phyloP scores from a whole-genome alignment of 768 basidiomycete genomes.

The Pulveroboletus sp. region DNA sequence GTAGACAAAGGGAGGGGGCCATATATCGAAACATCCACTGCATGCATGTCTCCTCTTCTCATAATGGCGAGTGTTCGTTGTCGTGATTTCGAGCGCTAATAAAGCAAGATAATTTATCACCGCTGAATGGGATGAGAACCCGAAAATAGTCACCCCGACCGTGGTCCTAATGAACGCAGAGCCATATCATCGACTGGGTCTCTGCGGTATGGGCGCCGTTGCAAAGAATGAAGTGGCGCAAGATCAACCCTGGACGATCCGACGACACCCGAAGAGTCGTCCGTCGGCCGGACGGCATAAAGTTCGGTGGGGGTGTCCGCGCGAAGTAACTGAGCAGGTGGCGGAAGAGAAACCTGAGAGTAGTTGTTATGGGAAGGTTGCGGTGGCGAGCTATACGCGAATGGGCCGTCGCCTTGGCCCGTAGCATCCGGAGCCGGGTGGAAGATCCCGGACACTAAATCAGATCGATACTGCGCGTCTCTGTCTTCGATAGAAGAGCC shows the following conservation, averaged over 20 bases:
- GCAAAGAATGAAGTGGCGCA: constrained; percentile 56
- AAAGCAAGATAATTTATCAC: constrained; percentile 21
- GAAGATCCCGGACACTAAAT: constrained; percentile 12
- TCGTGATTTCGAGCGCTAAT: constrained; percentile 13
- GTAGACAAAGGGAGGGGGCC: neutral
- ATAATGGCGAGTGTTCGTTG: constrained; percentile 1
- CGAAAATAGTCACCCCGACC: constrained; percentile 35
- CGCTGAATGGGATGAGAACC: constrained; percentile 12
- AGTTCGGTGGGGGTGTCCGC: constrained; percentile 28
- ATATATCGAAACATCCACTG: neutral
- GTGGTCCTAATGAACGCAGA: constrained; percentile 46
- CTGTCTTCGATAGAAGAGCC: constrained; percentile 11
- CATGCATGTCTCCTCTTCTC: constrained; percentile 8
- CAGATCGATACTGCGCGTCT: constrained; percentile 10
- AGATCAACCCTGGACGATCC: constrained; percentile 41
- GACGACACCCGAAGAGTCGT: constrained; percentile 15
- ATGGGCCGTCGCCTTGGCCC: constrained; percentile 7
- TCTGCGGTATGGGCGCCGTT: constrained; percentile 57
- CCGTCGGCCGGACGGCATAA: constrained; percentile 27
- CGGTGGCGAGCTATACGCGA: constrained; percentile 10
- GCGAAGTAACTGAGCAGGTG: constrained; percentile 29
- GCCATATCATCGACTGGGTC: constrained; percentile 62
- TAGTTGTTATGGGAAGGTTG: constrained; percentile 11
- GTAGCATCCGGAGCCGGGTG: constrained; percentile 2
- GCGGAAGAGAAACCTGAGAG: constrained; percentile 31